Evolutionary conservation across 352 stramenopile genomes (phyloP).

Genomic region (Phytophthora brassicae): DNA sequence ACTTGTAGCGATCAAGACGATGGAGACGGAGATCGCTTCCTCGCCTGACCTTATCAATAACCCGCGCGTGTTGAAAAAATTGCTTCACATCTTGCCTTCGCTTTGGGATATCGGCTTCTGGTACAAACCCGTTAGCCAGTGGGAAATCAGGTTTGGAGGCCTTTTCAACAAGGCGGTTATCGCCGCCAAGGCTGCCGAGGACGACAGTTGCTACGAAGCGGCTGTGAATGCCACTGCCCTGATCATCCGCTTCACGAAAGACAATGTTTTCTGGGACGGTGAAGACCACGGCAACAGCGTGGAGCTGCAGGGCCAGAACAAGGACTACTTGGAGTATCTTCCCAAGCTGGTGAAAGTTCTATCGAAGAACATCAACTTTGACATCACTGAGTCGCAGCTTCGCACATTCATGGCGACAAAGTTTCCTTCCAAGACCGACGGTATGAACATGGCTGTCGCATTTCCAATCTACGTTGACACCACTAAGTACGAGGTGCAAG

Average conservation of each 20-base stretch:
- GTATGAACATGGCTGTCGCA: slow-evolving; percentile 48
- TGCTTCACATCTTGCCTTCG: slow-evolving; percentile 41
- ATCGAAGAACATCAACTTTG: slow-evolving; percentile 27
- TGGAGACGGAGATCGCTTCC: slow-evolving; percentile 32
- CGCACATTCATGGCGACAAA: slow-evolving; percentile 55
- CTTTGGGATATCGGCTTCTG: slow-evolving; percentile 59
- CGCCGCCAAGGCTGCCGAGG: slow-evolving; percentile 26
- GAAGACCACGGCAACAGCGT: slow-evolving; percentile 35
- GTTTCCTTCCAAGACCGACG: slow-evolving; percentile 58
- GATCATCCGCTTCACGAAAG: slow-evolving; percentile 70
- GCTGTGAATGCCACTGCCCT: slow-evolving; percentile 55
- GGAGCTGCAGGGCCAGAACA: slow-evolving; percentile 24
- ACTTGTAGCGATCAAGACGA: slow-evolving; percentile 34
- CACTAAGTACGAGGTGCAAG: slow-evolving; percentile 41
- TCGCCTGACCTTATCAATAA: slow-evolving; percentile 27
- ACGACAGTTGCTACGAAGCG: slow-evolving; percentile 28
- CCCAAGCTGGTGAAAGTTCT: slow-evolving; percentile 39
- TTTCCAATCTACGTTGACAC: slow-evolving; percentile 62
- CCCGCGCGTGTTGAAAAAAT: slow-evolving; percentile 28
- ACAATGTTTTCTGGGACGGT: slow-evolving; percentile 54
- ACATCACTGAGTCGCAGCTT: slow-evolving; percentile 39
- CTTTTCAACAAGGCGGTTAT: slow-evolving; percentile 33
- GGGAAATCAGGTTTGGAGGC: slow-evolving; percentile 33
- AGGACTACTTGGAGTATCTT: slow-evolving; percentile 41
- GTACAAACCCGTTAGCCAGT: slow-evolving; percentile 45